Evolutionary conservation across 2,329 filamentous ascomycete species (phyloP).

Genomic region (Calycina herbarum): DNA sequence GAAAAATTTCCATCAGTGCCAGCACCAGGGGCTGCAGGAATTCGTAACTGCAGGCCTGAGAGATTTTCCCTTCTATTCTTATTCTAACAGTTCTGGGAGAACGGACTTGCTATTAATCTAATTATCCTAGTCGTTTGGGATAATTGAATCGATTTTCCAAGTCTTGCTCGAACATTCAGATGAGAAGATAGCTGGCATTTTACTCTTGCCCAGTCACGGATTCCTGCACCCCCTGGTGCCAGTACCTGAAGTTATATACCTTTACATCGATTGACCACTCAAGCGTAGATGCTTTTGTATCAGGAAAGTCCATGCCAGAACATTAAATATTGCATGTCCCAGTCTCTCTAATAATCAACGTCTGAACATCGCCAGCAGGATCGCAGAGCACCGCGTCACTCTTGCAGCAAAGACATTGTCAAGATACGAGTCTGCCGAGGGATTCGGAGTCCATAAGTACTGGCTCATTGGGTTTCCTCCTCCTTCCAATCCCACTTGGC

Average conservation of each 20-base stretch:
- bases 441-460: conserved; percentile 10
- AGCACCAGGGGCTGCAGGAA: background rate
- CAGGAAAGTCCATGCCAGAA: conserved; percentile 14
- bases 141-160: too few relatives aligned
- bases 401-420: conserved; percentile 9
- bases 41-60: too few relatives aligned
- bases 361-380: background rate
- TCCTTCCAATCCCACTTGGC: conserved; percentile 8
- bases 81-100: too few relatives aligned
- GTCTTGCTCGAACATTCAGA: too few relatives aligned
- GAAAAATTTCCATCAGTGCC: conserved; percentile 11
- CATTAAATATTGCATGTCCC: conserved; percentile 16
- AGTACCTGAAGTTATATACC: conserved; percentile 15
- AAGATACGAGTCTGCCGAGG: conserved; percentile 4
- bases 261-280: conserved; percentile 14
- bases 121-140: too few relatives aligned
- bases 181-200: too few relatives aligned
- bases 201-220: too few relatives aligned
- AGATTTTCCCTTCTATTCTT: too few relatives aligned
- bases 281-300: conserved; percentile 18
- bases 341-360: background rate
- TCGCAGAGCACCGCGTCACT: conserved; percentile 2
- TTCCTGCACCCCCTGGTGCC: too few relatives aligned
- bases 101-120: too few relatives aligned
- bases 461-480: background rate